Evolutionary conservation across 2,329 filamentous ascomycete genomes (phyloP).

Genomic region (Trichoderma semiorbis): DNA sequence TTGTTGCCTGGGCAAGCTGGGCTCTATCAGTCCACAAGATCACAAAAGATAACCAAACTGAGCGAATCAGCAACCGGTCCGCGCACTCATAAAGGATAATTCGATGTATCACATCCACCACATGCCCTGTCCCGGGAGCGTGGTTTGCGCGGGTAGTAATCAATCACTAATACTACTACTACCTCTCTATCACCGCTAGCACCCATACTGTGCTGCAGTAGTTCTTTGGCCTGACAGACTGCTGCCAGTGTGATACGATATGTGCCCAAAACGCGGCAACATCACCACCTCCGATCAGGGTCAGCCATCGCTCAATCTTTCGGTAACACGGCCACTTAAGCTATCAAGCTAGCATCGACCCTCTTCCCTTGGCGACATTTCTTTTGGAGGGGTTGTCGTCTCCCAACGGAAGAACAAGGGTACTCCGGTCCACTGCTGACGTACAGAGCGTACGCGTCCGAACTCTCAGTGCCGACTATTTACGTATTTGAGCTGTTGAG

Average conservation of each 20-base stretch:
- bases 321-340: conserved; percentile 14
- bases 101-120: conserved; percentile 6
- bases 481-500: neutral
- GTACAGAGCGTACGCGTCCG: conserved; percentile 12
- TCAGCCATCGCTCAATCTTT: neutral
- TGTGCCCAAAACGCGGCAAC: neutral
- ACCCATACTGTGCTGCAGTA: neutral
- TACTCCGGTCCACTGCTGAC: conserved; percentile 10
- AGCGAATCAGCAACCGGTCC: conserved; percentile 2
- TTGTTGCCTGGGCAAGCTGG: neutral
- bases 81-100: neutral
- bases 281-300: neutral
- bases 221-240: neutral
- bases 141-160: conserved; percentile 1
- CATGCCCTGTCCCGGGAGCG: conserved; percentile 5
- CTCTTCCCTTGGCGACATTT: neutral
- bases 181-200: neutral
- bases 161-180: neutral
- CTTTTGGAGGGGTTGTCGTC: neutral
- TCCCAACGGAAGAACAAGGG: conserved; percentile 2
- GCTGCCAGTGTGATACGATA: neutral
- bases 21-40: conserved; percentile 7
- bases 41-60: conserved; percentile 9
- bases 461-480: neutral
- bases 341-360: conserved; percentile 9